Evolutionary conservation across 139 green algal species (phyloP).

Genomic region (Chlamydomonas incerta): DNA sequence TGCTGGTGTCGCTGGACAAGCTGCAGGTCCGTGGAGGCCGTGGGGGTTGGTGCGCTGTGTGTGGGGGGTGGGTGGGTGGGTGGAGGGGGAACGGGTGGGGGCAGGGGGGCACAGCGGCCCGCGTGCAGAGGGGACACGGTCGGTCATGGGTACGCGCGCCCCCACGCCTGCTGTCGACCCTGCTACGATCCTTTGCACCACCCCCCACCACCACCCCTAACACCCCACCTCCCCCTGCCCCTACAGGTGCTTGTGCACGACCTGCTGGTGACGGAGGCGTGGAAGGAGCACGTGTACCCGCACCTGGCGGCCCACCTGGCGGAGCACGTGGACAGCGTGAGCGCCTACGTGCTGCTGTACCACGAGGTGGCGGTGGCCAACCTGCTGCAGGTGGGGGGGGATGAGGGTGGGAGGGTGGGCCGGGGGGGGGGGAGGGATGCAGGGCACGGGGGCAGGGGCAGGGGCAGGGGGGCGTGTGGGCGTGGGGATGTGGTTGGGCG

Average conservation of each 20-base stretch:
- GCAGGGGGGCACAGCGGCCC: no score
- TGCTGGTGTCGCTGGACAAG: conserved; percentile 80
- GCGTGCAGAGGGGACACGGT: not conserved
- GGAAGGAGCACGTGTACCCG: conserved; percentile 80
- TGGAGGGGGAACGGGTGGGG: not conserved
- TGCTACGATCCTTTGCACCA: no score
- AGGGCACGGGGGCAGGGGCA: no score
- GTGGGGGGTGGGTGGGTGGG: not conserved
- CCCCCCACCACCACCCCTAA: no score
- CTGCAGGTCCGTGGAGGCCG: conserved; percentile 51
- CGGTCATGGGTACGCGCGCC: not conserved
- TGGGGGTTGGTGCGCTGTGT: not conserved
- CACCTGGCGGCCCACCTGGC: conserved; percentile 76
- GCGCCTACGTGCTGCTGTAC: conserved; percentile 77
- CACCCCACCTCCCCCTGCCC: no score
- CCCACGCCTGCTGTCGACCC: no score
- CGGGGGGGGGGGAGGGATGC: not conserved
- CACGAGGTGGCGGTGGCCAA: conserved; percentile 84
- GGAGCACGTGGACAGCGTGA: conserved; percentile 62
- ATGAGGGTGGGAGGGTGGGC: no score
- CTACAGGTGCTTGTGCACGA: conserved; percentile 75
- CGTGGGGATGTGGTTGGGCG: no score
- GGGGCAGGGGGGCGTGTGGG: no score
- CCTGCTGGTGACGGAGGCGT: conserved; percentile 84
- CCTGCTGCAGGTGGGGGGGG: conserved; percentile 79